Evolutionary conservation across 305 asterid genomes (phyloP).

Genomic region (Fraxinus xanthoxyloides): DNA sequence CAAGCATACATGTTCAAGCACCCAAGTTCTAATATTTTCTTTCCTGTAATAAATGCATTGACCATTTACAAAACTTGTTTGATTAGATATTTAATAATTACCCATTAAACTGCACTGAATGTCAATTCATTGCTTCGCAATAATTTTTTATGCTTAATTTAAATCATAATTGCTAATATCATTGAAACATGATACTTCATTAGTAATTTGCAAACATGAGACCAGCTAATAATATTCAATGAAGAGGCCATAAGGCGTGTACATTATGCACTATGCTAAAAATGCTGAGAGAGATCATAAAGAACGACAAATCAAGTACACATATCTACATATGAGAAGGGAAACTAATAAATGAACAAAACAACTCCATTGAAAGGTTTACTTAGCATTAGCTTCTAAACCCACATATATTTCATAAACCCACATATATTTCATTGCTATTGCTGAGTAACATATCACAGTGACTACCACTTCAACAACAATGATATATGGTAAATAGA

Average conservation of each 20-base stretch:
- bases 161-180: not conserved
- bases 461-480: not conserved
- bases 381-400: not conserved
- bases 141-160: not conserved
- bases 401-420: not conserved
- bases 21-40: not conserved
- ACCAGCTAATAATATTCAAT: not conserved
- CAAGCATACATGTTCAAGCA: not conserved
- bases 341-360: not conserved
- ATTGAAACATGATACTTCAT: not conserved
- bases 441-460: not conserved
- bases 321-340: not conserved
- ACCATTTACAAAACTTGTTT: not conserved
- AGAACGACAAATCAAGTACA: not conserved
- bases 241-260: not conserved
- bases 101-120: not conserved
- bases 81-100: not conserved
- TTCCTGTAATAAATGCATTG: not conserved
- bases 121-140: not conserved
- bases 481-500: not conserved
- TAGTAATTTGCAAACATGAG: not conserved
- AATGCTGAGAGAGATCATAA: not conserved
- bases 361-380: not conserved
- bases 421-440: not conserved
- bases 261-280: not conserved